Evolutionary conservation across 2,329 filamentous ascomycete species (phyloP).

Genomic region (Fusarium algeriense): DNA sequence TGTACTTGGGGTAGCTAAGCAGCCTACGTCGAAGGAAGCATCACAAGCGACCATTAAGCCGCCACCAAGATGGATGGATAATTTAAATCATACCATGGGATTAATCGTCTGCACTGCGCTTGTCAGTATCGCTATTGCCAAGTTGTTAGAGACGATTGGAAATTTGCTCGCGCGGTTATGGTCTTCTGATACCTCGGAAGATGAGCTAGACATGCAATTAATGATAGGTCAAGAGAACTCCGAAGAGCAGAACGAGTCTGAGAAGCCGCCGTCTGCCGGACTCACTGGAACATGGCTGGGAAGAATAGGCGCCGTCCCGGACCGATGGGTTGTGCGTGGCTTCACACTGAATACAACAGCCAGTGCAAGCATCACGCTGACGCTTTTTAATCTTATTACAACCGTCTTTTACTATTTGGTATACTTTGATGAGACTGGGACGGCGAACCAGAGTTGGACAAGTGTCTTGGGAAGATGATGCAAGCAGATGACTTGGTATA

Average conservation of each 20-base stretch:
- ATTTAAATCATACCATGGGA: fast-evolving
- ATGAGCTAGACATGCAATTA: background rate
- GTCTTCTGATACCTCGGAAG: background rate
- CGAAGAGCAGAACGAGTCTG: fast-evolving
- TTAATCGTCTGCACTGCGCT: background rate
- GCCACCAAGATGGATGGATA: background rate
- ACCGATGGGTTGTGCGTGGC: background rate
- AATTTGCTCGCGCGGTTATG: background rate
- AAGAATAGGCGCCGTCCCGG: background rate
- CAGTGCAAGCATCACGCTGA: background rate
- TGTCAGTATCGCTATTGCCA: background rate
- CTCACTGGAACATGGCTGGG: fast-evolving
- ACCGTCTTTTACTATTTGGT: constrained; percentile 12
- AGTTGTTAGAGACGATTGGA: background rate
- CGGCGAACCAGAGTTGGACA: constrained; percentile 5
- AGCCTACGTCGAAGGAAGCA: background rate
- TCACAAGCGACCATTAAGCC: background rate
- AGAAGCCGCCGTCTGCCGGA: fast-evolving
- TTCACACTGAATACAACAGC: background rate
- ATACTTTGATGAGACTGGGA: constrained; percentile 18
- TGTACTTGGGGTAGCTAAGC: background rate
- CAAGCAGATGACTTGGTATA: background rate
- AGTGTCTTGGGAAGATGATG: background rate
- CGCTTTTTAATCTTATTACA: constrained; percentile 11
- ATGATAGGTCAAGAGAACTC: fast-evolving